Base-by-base conservation (phyloP, 148 eudicot genomes). In the Euryodendron excelsum region DNA sequence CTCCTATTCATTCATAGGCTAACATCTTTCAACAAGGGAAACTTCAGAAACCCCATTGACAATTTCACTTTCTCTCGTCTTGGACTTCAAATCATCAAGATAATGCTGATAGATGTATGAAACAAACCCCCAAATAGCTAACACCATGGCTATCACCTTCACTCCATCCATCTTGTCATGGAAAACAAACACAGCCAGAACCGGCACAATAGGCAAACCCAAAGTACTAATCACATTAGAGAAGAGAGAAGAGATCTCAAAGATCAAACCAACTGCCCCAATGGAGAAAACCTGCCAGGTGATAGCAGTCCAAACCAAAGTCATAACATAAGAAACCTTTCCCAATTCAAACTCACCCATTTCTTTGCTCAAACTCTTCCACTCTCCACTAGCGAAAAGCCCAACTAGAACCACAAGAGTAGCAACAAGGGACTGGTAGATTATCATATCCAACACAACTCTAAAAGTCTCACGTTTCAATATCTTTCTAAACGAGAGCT, bases 91-190 rank as follows among this genome's bases (percentile, higher is more conserved):
- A 52, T 82, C 80, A 50, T 84, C 85, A 21, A 88, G 73, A 77
- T 90, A 87, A 69, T 87, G 87, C 70, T 87, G 91, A 62, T 91
- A 91, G 13, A 82, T 61, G 77, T 88, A 91, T 1, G 96, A 91
- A 79, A 64, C 75, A 39, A 90, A 88, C 5, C 93, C 96, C 93
- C 93, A 91, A n/a, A 86, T 23, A 11, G 93, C 91, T 84, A 91
- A 78, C 48, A 87, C 23, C 92, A 91, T 80, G 12, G 96, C 67
- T 21, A 87, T 66, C 13, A 71, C 87, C 81, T 90, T 90, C 37
- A 86, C 64, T 0, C 96, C 93, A 73, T 77, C 82, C 89, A 92
- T 82, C 67, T n/a, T n/a, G n/a, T n/a, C n/a, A n/a, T n/a, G n/a
- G n/a, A n/a, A n/a, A n/a, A n/a, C n/a, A n/a, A n/a, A n/a, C n/a